phyloP scores from a whole-genome alignment of 192 early-diverging fungal genomes.

The Geranomyces michiganensis region DNA sequence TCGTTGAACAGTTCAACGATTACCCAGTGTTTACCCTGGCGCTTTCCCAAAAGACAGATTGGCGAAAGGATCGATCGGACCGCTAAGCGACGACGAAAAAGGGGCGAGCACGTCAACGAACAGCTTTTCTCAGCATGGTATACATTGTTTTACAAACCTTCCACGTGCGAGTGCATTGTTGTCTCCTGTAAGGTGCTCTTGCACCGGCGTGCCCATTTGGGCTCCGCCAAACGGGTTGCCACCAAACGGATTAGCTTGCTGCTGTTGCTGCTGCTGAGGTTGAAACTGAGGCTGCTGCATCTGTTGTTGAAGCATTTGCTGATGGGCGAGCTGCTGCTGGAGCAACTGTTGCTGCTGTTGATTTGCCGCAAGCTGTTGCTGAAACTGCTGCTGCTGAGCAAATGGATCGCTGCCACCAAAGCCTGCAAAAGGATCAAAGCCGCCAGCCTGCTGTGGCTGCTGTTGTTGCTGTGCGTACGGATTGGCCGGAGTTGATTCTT shows the following conservation, averaged over 20 bases:
- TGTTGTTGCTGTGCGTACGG: constrained; percentile 32
- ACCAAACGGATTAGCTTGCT: constrained; percentile 36
- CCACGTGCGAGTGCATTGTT: constrained; percentile 22
- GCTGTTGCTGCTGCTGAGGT: constrained; percentile 1
- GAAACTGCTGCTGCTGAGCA: constrained; percentile 43
- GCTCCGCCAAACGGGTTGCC: constrained; percentile 29
- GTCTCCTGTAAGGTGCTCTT: constrained; percentile 27
- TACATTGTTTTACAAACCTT: constrained; percentile 8
- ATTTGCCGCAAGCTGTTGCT: constrained; percentile 40
- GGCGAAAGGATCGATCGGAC: constrained; percentile 42
- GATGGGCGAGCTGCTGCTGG: constrained; percentile 35
- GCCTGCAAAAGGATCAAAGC: constrained; percentile 39
- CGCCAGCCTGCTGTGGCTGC: constrained; percentile 22
- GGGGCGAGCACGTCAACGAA: background rate
- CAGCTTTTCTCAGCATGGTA: background rate
- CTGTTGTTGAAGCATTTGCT: constrained; percentile 40
- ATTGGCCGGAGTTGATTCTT: constrained; percentile 33
- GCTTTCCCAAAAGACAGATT: constrained; percentile 18
- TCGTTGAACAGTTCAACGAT: background rate
- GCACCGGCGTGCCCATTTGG: background rate
- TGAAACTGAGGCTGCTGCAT: constrained; percentile 27
- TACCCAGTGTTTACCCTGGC: background rate
- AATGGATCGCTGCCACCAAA: constrained; percentile 44
- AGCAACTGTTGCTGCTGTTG: constrained; percentile 42
- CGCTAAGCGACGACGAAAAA: background rate